Evolutionary conservation across 768 basidiomycete genomes (phyloP), one percentile per base, ranked within the genome.

Genomic region (Phylloporus sp.): DNA sequence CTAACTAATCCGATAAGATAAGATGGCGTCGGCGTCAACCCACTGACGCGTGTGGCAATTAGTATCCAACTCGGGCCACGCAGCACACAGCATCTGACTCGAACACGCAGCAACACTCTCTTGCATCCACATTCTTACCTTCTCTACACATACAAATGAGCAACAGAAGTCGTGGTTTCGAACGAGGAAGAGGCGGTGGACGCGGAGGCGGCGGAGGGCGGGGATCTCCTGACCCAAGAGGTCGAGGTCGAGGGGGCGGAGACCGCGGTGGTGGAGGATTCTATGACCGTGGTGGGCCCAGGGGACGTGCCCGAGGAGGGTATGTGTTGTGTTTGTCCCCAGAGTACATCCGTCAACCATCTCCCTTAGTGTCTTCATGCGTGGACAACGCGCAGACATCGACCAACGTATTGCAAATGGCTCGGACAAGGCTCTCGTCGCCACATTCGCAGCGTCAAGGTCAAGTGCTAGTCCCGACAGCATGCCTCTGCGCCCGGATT

Each of bases 401-500:
- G 74, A 80, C 48, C 66, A 68, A 36, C 86, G 88, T 65, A 60
- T 63, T 67, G 27, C 63, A 44, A 69, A 73, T 42, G 49, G 63
- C 49, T 72, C 71, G 1, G 71, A 76, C 57, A 71, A 77, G 39
- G 57, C 64, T 5, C 66, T 79, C 4, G 61, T 80, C n/a, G 57
- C 62, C 39, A 41, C 57, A 56, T 24, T 68, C 70, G 35, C 66
- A 52, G 10, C 42, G 39, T 44, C 55, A 53, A 8, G 42, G 65
- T 26, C 59, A 13, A 43, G 50, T 13, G 51, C 60, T 22, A 58
- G 51, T 14, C 22, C 46, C 1, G 51, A 55, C 32, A 62, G 67
- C 23, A 69, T 77, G 50, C 79, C 79, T 22, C 51, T 63, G n/a
- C 74, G 77, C 23, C 77, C 77, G 17, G 70, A 67, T 43, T 78